Percentiles rank a stretch among this genome's conserved stretches.
phyloP scores from a whole-genome alignment of 257 asterid species.

The Nicotiana noctiflora region DNA sequence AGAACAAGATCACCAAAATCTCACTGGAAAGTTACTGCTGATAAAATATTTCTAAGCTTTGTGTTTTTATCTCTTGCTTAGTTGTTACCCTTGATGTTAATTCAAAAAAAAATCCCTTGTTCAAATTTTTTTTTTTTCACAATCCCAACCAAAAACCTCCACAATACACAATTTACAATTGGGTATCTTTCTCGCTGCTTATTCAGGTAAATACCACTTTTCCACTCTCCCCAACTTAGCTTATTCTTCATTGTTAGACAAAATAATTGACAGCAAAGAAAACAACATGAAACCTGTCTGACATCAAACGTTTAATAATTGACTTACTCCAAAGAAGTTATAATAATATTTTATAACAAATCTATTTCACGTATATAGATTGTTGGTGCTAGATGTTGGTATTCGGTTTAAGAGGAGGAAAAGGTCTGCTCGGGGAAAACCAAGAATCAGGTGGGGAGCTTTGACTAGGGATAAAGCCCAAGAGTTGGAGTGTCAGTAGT shows the following conservation, averaged over 20 bases:
- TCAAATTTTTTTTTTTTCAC: not conserved
- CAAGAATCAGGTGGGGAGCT: too few relatives aligned
- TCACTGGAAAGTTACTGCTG: not conserved
- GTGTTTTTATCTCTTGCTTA: not conserved
- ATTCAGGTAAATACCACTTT: not conserved
- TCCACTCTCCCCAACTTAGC: constrained; percentile 3
- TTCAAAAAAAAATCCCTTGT: not conserved
- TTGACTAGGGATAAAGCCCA: too few relatives aligned
- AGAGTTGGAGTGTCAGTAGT: too few relatives aligned
- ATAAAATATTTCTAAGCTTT: not conserved
- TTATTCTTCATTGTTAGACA: not conserved
- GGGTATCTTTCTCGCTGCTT: not conserved
- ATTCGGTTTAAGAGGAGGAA: too few relatives aligned
- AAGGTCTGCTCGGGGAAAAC: too few relatives aligned
- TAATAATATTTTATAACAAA: too few relatives aligned
- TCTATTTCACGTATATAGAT: too few relatives aligned
- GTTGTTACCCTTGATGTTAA: not conserved
- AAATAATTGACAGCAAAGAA: not conserved
- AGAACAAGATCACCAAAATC: not conserved
- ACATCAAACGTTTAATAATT: too few relatives aligned
- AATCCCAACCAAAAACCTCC: not conserved
- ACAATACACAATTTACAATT: not conserved
- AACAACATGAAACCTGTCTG: not conserved
- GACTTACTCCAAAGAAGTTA: too few relatives aligned
- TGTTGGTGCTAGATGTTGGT: too few relatives aligned